Base-by-base conservation (phyloP, 768 basidiomycete species). In the Leccinum disarticulatum region DNA sequence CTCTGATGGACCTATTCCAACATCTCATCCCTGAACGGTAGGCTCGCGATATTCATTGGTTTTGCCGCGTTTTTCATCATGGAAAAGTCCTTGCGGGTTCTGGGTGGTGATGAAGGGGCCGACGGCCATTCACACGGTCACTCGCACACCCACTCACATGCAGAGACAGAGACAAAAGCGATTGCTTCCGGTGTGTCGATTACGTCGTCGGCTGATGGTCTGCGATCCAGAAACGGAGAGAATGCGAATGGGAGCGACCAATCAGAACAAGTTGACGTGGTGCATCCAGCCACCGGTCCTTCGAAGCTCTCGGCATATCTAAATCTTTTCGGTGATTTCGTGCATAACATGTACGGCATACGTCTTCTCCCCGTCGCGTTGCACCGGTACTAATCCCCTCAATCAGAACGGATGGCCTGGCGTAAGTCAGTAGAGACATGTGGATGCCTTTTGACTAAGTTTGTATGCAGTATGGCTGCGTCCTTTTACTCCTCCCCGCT, bases 401-500 rank as follows among this genome's bases (percentile, higher is more conserved):
- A 53, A 53, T 59, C 64, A 92, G 91, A 66, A 95, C 93, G n/a
- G 94, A 96, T 77, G 94, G 94, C 51, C 82, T 96, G 53, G 90
- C 90, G 88, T 91, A 77, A 69, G 87, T 84, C 48, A 31, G 53
- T n/a, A 36, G 55, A 35, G 48, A 63, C 52, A 61, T 51, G 25
- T 31, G 46, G 27, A 38, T 30, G 54, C 31, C 38, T 31, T 58
- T 51, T 58, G 54, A 53, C 48, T 30, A 36, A 58, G 41, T 49
- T 54, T 50, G 49, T 35, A 7, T 41, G 25, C 64, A 93, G 92
- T 33, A 94, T 96, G 91, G 90, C 93, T 15, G 93, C 94, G 55
- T 93, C 92, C n/a, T 96, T 95, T 79, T 95, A 95, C 72, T 93
- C 92, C n/a, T 92, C 91, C 35, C 94, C 94, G 3, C 78, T 94